Percentiles rank a stretch among this genome's conserved stretches.
Conservation (phyloP, 1,284 basidiomycete species). For the Schizopora paradoxa region DNA sequence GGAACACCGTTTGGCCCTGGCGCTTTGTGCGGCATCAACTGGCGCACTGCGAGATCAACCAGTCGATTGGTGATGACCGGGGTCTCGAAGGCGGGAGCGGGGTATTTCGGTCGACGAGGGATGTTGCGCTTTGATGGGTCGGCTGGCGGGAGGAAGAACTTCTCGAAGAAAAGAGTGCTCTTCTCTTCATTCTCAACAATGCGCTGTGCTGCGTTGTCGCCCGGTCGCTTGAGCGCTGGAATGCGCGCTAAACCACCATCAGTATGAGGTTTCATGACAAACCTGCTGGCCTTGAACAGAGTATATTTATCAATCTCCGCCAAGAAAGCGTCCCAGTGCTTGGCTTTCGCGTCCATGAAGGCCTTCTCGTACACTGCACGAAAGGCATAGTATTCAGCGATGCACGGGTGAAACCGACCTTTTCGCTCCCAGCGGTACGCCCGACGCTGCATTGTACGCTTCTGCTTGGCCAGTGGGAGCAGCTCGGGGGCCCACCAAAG, state of each 20-base stretch:
- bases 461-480: slow-evolving; percentile 12
- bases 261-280: slow-evolving; percentile 22
- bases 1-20: slow-evolving; percentile 23
- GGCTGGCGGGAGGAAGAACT: slow-evolving; percentile 30
- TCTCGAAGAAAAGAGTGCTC: slow-evolving; percentile 22
- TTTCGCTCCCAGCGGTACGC: slow-evolving; percentile 4
- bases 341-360: slow-evolving; percentile 28
- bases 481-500: slow-evolving; percentile 32
- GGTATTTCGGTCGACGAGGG: slow-evolving; percentile 16
- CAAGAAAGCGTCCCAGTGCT: slow-evolving; percentile 34
- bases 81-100: slow-evolving; percentile 18
- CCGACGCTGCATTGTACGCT: slow-evolving; percentile 13
- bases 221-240: slow-evolving; percentile 24
- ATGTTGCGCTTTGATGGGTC: neutral
- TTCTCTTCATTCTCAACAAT: slow-evolving; percentile 27
- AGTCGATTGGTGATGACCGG: slow-evolving; percentile 20
- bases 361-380: slow-evolving; percentile 27
- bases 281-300: slow-evolving; percentile 33
- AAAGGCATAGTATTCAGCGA: slow-evolving; percentile 20
- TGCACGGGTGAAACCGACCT: slow-evolving; percentile 20
- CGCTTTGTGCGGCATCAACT: slow-evolving; percentile 24
- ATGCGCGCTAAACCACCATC: slow-evolving; percentile 31
- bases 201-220: neutral
- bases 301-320: slow-evolving; percentile 23
- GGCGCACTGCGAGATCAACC: slow-evolving; percentile 21